A percentile compares a stretch with the other conserved stretches of the same genome.
Evolutionary conservation across 768 basidiomycete species (phyloP).

Genomic region (Lactifluus volemus): DNA sequence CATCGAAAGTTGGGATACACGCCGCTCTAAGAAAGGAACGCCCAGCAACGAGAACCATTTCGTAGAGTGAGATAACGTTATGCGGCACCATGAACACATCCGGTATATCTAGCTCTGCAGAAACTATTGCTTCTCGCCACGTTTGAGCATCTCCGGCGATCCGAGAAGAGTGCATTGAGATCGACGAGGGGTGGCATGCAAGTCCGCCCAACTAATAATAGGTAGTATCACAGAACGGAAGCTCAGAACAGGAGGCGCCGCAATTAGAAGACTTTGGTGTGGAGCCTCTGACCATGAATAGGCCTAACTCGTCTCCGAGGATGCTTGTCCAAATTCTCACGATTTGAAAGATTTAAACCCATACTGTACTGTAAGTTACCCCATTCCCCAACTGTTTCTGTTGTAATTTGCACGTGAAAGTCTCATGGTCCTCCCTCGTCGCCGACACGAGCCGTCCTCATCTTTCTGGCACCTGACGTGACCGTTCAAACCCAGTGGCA

Average conservation of each 20-base stretch:
- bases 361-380: no score
- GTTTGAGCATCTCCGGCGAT: neutral
- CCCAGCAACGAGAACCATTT: neutral
- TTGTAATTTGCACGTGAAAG: neutral
- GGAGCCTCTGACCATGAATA: neutral
- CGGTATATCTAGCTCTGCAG: no score
- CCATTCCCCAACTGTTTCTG: neutral
- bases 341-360: neutral
- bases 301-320: no score
- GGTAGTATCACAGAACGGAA: neutral
- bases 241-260: neutral
- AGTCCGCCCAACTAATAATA: neutral
- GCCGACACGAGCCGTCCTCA: neutral
- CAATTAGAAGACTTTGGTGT: neutral
- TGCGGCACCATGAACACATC: neutral
- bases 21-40: neutral
- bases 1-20: neutral
- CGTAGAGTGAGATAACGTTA: neutral
- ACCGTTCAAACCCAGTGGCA: neutral
- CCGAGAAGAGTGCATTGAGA: neutral
- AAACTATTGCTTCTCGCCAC: neutral
- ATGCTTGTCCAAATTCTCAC: no score
- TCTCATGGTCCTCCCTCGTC: neutral
- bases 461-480: neutral
- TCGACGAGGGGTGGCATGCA: neutral